Evolutionary conservation across 2,329 filamentous ascomycete species (phyloP), one percentile per base, ranked within the genome.

Genomic region (Nemania diffusa): DNA sequence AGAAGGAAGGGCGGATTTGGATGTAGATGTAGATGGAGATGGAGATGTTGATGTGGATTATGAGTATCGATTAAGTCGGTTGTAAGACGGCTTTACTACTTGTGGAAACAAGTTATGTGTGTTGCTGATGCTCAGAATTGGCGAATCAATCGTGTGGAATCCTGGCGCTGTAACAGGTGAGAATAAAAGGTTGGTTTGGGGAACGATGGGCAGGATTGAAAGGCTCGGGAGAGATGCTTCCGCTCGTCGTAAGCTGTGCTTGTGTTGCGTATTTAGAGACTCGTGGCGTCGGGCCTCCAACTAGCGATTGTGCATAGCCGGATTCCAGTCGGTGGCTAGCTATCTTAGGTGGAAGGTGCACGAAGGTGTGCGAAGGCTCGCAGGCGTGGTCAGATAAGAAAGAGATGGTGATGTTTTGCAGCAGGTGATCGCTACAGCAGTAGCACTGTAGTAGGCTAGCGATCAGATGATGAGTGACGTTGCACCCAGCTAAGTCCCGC

Each of bases 301-400:
- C 27, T 60, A 57, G 64, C 42, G 51, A 34, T 32, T 15, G 29
- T 51, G 37, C 52, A 53, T 55, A n/a, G 58, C 37, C 17, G 34
- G 22, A 27, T 37, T 42, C 29, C 40, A n/a, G n/a, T n/a, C 55
- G 48, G 50, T 22, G 20, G n/a, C 34, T 40, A 3, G 29, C 32
- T 50, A 27, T 44, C 20, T 22, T 20, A 32, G 26, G 52, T 73
- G 65, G 73, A 75, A 75, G 71, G 68, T 75, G 75, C 73, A 72
- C 70, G 73, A 75, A 75, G 70, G 71, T 15, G 13, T 20, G 34
- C 32, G 53, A 48, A 55, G 51, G n/a, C 63, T 71, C 70, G 64
- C 42, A 69, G 65, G 64, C 64, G 65, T 60, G 65, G 57, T 46
- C 27, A 40, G 48, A 56, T 42, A 52, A 46, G 52, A 55, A 15